A percentile compares a stretch with the other conserved stretches of the same genome.
Conservation (phyloP, 305 asterid genomes). For the Solanum hybrid region DNA sequence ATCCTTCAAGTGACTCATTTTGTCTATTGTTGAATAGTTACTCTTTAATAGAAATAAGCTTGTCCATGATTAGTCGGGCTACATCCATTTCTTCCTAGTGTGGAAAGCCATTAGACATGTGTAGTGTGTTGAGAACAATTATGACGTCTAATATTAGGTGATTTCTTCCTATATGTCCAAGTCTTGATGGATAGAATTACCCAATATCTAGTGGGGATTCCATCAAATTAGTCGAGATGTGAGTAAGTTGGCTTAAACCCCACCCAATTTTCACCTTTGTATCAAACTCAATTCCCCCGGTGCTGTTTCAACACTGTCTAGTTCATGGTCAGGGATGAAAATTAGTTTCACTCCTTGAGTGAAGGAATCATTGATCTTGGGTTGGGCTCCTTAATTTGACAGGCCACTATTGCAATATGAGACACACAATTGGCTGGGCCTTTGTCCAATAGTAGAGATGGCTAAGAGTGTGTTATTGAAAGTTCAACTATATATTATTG, state of each 20-base stretch:
- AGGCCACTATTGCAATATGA: background rate
- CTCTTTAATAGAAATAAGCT: background rate
- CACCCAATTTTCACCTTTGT: background rate
- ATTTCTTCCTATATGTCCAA: background rate
- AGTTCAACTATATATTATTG: background rate
- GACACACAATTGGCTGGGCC: background rate
- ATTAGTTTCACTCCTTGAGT: background rate
- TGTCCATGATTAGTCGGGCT: background rate
- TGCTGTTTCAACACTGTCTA: background rate
- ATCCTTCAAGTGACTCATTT: background rate
- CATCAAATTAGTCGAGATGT: background rate
- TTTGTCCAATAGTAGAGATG: background rate
- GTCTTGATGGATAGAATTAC: background rate
- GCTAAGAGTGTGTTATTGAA: background rate
- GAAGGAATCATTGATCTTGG: background rate
- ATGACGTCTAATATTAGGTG: background rate
- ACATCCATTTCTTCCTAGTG: background rate
- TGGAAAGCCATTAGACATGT: background rate
- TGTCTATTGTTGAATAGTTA: background rate
- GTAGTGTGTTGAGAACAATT: background rate
- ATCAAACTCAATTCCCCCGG: background rate
- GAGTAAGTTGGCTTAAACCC: background rate
- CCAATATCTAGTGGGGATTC: background rate
- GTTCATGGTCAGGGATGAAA: background rate
- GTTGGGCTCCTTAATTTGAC: background rate